These are phyloP conservation scores for Rubroshorea leprosula DNA, from an alignment of 345 rosid species.

Conservation along the genomic window DNA sequence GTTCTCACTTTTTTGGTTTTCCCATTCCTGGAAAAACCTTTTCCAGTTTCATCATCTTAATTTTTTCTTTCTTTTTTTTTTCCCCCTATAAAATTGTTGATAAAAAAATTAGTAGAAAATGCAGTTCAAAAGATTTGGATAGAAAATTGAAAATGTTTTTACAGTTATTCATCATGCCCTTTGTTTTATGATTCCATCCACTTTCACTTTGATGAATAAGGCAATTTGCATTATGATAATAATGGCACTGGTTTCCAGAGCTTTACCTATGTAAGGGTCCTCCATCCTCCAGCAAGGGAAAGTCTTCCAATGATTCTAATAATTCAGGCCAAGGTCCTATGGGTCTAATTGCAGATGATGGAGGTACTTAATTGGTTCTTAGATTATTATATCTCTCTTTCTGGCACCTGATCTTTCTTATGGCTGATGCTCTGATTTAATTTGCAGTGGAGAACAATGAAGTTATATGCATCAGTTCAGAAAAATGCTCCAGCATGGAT, in stretches of 20 bases:
- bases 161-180: neutral
- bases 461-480: slow-evolving; percentile 36
- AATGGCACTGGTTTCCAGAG: slow-evolving; percentile 36
- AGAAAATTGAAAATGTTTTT: too few species aligned
- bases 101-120: too few species aligned
- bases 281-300: slow-evolving; percentile 20
- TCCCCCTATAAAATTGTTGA: too few species aligned
- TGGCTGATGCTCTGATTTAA: slow-evolving; percentile 15
- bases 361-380: slow-evolving; percentile 39
- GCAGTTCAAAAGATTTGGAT: too few species aligned
- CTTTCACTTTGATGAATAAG: neutral
- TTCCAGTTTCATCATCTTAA: too few species aligned
- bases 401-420: slow-evolving; percentile 8
- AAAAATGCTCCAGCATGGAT: slow-evolving; percentile 29
- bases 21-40: too few species aligned
- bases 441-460: slow-evolving; percentile 46
- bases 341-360: slow-evolving; percentile 29
- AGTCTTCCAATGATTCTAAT: slow-evolving; percentile 29
- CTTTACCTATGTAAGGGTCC: slow-evolving; percentile 36
- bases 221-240: slow-evolving; percentile 19
- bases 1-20: too few species aligned
- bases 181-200: slow-evolving; percentile 2
- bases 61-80: too few species aligned
- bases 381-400: slow-evolving; percentile 11
- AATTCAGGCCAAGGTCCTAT: slow-evolving; percentile 29